Base-by-base conservation (phyloP, 768 basidiomycete species). In the Lanmaoa pseudosensibilis region DNA sequence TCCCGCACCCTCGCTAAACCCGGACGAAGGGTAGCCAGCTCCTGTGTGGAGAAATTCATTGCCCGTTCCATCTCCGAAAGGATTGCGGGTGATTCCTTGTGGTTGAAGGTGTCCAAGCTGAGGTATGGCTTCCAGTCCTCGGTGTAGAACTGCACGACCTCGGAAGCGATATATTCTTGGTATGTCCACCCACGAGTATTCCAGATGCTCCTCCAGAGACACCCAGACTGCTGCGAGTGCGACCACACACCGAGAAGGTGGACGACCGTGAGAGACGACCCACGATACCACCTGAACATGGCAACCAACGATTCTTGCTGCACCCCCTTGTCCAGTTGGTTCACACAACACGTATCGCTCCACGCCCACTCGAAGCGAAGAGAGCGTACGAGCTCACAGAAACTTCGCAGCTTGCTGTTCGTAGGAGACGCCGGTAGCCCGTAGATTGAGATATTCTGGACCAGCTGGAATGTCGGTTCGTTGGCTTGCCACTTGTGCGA, bases 231-330 rank as follows among this genome's bases (percentile, higher is more conserved):
- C 7, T 13, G 43, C 1, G 1, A 51, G 30, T 27, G 27, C 27
- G 2, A 59, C 59, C 12, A 49, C 15, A n/a, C 55, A 60, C 25
- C 59, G 0, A n/a, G 49, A 6, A 59, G 59, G n/a, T 60, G 18
- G 15, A 58, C 50, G 1, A 60, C 1, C 0, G 58, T 60, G 1
- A 60, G 56, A 5, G 46, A 37, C 9, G 57, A 46, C 2, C 53
- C 37, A 3, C 36, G 45, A 32, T 61, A 61, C 60, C 60, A 61
- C 5, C 3, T 51, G 37, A 61, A 61, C 60, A 61, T 61, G 23
- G 60, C 52, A 5, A 60, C 46, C 19, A 59, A 6, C 0, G 59
- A 50, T 11, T 61, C 59, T 30, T 60, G 45, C 5, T 37, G 37
- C 1, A 48, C 45, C 3, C 23, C 50, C 2, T 30, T 44, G 13